Conservation (phyloP, 73 alveolate genomes). For the Tetrahymena elliotti region DNA sequence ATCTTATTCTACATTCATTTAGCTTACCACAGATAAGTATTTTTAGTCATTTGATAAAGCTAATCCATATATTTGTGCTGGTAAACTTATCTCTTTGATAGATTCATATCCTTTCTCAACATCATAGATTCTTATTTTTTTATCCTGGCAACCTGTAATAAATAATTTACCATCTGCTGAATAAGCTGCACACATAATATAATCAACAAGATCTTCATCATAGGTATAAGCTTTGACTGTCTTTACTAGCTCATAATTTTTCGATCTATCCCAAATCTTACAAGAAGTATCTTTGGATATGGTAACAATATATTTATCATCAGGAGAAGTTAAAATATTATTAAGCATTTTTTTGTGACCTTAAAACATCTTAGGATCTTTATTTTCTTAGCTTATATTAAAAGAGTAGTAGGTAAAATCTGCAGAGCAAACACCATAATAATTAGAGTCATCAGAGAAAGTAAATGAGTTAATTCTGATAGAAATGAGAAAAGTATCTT, state of each 20-base stretch:
- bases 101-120: background rate
- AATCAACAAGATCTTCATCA: background rate
- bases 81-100: no score
- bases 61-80: background rate
- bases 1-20: background rate
- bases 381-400: background rate
- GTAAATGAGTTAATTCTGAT: background rate
- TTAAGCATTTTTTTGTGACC: background rate
- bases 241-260: background rate
- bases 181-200: background rate
- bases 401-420: background rate
- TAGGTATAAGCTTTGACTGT: background rate
- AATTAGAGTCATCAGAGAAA: background rate
- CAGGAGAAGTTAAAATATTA: background rate
- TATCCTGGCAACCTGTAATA: background rate
- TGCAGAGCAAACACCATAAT: background rate
- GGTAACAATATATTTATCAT: no score
- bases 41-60: background rate
- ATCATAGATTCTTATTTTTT: background rate
- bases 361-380: no score
- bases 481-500: background rate
- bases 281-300: background rate
- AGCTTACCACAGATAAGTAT: background rate
- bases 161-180: background rate
- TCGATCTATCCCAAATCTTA: background rate